Percentiles rank a stretch among this genome's conserved stretches.
phyloP scores from a whole-genome alignment of 208 protist genomes.

The Trypanosoma boissoni region DNA sequence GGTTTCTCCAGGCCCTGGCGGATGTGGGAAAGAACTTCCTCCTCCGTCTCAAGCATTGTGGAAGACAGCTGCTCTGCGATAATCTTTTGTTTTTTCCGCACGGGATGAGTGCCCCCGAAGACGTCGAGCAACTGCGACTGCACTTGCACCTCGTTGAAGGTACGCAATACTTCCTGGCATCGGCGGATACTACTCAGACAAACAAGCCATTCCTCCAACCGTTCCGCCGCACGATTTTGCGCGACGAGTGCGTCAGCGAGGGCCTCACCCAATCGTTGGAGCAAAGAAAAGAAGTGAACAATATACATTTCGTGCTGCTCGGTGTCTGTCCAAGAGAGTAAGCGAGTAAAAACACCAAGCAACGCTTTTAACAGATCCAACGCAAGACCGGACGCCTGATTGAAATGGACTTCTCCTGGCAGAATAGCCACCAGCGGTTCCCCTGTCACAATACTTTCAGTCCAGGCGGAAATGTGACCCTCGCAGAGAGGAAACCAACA shows the following conservation, averaged over 20 bases:
- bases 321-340: constrained; percentile 3
- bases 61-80: constrained; percentile 11
- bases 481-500: constrained; percentile 18
- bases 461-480: constrained; percentile 4
- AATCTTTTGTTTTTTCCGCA: constrained; percentile 8
- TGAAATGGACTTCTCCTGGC: constrained; percentile 2
- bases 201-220: constrained; percentile 15
- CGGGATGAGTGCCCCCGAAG: background rate
- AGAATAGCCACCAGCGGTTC: constrained; percentile 7
- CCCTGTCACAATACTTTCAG: constrained; percentile 6
- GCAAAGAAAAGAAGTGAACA: constrained; percentile 8
- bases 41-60: background rate
- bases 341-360: constrained; percentile 4
- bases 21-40: constrained; percentile 8
- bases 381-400: constrained; percentile 4
- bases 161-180: constrained; percentile 5
- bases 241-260: constrained; percentile 12
- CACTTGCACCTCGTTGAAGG: constrained; percentile 2
- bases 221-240: background rate
- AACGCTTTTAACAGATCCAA: constrained; percentile 9
- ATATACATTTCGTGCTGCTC: constrained; percentile 5
- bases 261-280: constrained; percentile 6
- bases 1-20: background rate
- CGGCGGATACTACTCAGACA: constrained; percentile 7
- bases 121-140: background rate